Percentiles rank a stretch among this genome's conserved stretches.
Evolutionary conservation across 2,329 filamentous ascomycete species (phyloP).

Genomic region (Pyrenophora teres): DNA sequence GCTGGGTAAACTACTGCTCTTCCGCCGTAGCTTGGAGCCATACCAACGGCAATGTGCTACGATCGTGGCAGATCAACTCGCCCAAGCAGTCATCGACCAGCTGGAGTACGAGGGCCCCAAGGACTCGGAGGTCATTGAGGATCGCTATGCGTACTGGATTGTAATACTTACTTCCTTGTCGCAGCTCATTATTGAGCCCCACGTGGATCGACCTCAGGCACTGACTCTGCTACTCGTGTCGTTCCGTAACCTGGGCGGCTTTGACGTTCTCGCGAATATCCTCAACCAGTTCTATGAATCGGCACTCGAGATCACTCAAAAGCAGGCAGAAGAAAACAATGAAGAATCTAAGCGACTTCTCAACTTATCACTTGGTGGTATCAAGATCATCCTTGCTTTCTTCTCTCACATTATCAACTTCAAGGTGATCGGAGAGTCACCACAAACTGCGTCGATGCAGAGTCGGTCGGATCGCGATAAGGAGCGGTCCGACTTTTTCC

Average conservation of each 20-base stretch:
- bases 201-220: slow-evolving; percentile 47
- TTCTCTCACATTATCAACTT: slow-evolving; percentile 76
- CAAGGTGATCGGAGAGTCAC: slow-evolving; percentile 80
- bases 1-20: slow-evolving; percentile 79
- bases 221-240: slow-evolving; percentile 79
- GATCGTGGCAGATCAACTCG: slow-evolving; percentile 70
- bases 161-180: slow-evolving; percentile 78
- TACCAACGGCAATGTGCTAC: slow-evolving; percentile 65
- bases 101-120: slow-evolving; percentile 59
- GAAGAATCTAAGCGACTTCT: slow-evolving; percentile 48
- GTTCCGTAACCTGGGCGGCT: slow-evolving; percentile 80
- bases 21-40: slow-evolving; percentile 72
- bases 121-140: slow-evolving; percentile 59
- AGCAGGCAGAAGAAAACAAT: slow-evolving; percentile 50
- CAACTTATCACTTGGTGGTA: slow-evolving; percentile 61
- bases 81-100: slow-evolving; percentile 70
- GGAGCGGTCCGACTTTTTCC: slow-evolving; percentile 64
- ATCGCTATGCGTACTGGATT: slow-evolving; percentile 77
- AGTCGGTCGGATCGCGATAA: slow-evolving; percentile 59
- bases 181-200: slow-evolving; percentile 76
- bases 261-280: slow-evolving; percentile 74
- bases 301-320: slow-evolving; percentile 55
- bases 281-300: slow-evolving; percentile 70
- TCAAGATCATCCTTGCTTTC: slow-evolving; percentile 84
- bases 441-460: slow-evolving; percentile 62